Conservation (phyloP, 208 protist genomes). For the Leishmania mexicana region DNA sequence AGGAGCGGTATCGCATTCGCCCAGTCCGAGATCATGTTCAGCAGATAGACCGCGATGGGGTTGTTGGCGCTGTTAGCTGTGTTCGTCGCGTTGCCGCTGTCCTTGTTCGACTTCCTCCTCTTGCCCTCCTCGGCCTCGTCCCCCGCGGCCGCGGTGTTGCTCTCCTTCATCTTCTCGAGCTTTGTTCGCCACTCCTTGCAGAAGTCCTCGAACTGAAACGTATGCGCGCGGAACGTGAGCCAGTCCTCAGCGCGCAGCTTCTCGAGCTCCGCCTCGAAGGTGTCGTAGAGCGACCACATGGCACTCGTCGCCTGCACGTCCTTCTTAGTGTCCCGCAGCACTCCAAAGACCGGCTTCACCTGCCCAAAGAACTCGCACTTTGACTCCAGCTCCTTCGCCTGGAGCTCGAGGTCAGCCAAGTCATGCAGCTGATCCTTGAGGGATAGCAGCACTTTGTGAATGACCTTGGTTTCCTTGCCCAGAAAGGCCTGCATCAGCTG, state of each 20-base stretch:
- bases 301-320: constrained; percentile 67
- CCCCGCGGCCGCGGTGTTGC: background rate
- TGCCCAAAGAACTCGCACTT: constrained; percentile 95
- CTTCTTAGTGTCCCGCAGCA: constrained; percentile 53
- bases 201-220: constrained; percentile 95
- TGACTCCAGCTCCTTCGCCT: constrained; percentile 65
- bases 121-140: background rate
- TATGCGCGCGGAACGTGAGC: constrained; percentile 94
- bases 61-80: constrained; percentile 19
- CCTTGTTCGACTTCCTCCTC: constrained; percentile 2
- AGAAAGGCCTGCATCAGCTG: constrained; percentile 60
- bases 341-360: constrained; percentile 73
- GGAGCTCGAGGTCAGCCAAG: constrained; percentile 73
- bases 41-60: constrained; percentile 73
- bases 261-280: constrained; percentile 73
- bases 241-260: constrained; percentile 91
- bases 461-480: constrained; percentile 59
- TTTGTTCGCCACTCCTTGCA: constrained; percentile 83
- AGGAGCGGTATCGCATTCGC: constrained; percentile 73
- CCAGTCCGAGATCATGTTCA: constrained; percentile 72
- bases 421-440: constrained; percentile 88
- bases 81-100: background rate
- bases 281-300: constrained; percentile 90
- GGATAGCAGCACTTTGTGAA: constrained; percentile 49
- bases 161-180: constrained; percentile 28